Evolutionary conservation across 768 basidiomycete genomes (phyloP).

Genomic region (Tulasnella calospora): DNA sequence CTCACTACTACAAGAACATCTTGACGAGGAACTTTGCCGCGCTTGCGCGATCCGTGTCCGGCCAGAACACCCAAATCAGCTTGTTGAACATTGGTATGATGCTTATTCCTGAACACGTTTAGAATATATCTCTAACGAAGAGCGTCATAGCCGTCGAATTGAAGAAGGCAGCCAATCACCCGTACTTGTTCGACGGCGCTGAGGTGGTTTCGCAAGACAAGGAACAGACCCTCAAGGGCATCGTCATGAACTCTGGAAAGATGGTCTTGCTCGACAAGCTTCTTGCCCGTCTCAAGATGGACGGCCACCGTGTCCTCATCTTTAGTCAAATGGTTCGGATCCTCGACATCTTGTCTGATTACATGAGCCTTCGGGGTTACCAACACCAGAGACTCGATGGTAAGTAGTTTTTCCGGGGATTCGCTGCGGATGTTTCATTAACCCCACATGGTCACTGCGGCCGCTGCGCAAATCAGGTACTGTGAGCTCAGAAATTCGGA

Average conservation of each 20-base stretch:
- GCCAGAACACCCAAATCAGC: conserved; percentile 79
- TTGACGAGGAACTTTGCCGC: conserved; percentile 95
- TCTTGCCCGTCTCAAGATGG: conserved; percentile 78
- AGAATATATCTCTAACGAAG: background rate
- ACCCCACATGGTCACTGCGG: conserved; percentile 8
- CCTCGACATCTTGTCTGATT: conserved; percentile 97
- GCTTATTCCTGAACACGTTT: background rate
- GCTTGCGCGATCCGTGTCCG: conserved; percentile 66
- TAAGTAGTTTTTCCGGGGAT: conserved; percentile 34
- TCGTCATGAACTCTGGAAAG: conserved; percentile 98
- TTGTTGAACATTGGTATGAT: conserved; percentile 83
- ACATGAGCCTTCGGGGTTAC: conserved; percentile 85
- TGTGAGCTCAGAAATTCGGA: conserved; percentile 85
- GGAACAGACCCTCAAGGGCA: conserved; percentile 88
- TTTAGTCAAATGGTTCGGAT: conserved; percentile 99
- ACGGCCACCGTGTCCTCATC: conserved; percentile 94
- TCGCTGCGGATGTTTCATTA: background rate
- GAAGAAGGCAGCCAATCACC: conserved; percentile 98
- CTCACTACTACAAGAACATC: conserved; percentile 98
- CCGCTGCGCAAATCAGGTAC: conserved; percentile 35
- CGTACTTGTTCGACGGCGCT: conserved; percentile 95
- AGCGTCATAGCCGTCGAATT: conserved; percentile 79
- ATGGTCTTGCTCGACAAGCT: conserved; percentile 98
- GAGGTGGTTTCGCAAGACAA: conserved; percentile 57
- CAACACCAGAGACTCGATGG: conserved; percentile 93